Percentiles rank a stretch among this genome's conserved stretches.
phyloP scores from a whole-genome alignment of 2,329 filamentous ascomycete species.

The Penicillium decumbens region DNA sequence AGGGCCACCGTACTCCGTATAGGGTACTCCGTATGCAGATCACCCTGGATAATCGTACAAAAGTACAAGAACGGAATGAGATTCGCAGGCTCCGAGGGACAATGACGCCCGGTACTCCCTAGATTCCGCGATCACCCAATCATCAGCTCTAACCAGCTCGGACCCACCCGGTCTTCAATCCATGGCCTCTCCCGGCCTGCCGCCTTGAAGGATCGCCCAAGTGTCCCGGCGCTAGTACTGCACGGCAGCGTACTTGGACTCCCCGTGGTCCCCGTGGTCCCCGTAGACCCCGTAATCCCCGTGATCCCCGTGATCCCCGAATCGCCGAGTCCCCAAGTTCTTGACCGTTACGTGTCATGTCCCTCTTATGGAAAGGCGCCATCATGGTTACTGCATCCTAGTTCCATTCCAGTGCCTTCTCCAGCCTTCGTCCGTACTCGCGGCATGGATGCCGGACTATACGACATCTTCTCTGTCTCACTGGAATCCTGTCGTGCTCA shows the following conservation, averaged over 20 bases:
- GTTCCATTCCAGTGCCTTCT: neutral
- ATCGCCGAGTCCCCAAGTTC: conserved; percentile 11
- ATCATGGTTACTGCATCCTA: neutral
- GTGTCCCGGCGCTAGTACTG: neutral
- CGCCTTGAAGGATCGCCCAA: conserved; percentile 14
- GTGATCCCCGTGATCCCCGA: conserved; percentile 1
- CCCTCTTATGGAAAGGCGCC: conserved; percentile 22
- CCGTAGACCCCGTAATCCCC: neutral
- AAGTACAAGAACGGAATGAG: neutral
- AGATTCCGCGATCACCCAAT: conserved; percentile 13
- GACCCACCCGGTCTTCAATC: conserved; percentile 9
- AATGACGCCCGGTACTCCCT: neutral
- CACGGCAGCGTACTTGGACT: neutral
- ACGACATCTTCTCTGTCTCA: neutral
- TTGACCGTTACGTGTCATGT: conserved; percentile 32
- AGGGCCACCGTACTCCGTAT: no score
- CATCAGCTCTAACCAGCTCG: conserved; percentile 7
- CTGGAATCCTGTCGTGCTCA: neutral
- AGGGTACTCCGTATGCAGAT: no score
- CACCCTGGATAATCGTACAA: neutral
- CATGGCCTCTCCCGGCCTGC: conserved; percentile 14
- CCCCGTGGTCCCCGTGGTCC: neutral
- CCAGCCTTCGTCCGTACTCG: neutral
- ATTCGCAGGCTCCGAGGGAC: neutral
- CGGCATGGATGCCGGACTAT: neutral